Percentiles rank a stretch among this genome's conserved stretches.
Conservation (phyloP, 805 yeast genomes). For the Candida tammaniensis region DNA sequence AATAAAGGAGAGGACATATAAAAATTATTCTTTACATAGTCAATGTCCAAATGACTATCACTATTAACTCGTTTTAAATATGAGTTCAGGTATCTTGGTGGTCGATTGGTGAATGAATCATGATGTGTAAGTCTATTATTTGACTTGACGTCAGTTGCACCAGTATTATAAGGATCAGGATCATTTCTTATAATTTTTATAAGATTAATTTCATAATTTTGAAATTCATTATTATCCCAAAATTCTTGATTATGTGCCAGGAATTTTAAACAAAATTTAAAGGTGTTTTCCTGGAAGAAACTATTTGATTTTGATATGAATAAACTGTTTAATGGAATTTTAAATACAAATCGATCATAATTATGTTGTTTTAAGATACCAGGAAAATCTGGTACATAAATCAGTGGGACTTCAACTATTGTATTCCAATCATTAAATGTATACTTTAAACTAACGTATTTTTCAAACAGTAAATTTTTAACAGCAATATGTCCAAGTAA, state of each 20-base stretch:
- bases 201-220: slow-evolving; percentile 57
- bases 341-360: slow-evolving; percentile 73
- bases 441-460: slow-evolving; percentile 67
- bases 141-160: slow-evolving; percentile 2
- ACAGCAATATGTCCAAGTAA: slow-evolving; percentile 78
- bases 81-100: slow-evolving; percentile 39
- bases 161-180: slow-evolving; percentile 5
- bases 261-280: slow-evolving; percentile 58
- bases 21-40: slow-evolving; percentile 33
- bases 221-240: slow-evolving; percentile 74
- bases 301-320: slow-evolving; percentile 20
- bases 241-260: slow-evolving; percentile 46
- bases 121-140: slow-evolving; percentile 3
- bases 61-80: slow-evolving; percentile 32
- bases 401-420: slow-evolving; percentile 63
- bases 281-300: slow-evolving; percentile 17
- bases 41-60: slow-evolving; percentile 21
- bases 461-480: slow-evolving; percentile 66
- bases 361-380: slow-evolving; percentile 44
- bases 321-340: slow-evolving; percentile 47
- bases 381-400: slow-evolving; percentile 56
- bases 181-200: slow-evolving; percentile 17
- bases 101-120: slow-evolving; percentile 8
- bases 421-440: slow-evolving; percentile 80
- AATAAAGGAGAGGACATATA: slow-evolving; percentile 37